Conservation (phyloP, 768 basidiomycete species). For the Kwoniella sp. region DNA sequence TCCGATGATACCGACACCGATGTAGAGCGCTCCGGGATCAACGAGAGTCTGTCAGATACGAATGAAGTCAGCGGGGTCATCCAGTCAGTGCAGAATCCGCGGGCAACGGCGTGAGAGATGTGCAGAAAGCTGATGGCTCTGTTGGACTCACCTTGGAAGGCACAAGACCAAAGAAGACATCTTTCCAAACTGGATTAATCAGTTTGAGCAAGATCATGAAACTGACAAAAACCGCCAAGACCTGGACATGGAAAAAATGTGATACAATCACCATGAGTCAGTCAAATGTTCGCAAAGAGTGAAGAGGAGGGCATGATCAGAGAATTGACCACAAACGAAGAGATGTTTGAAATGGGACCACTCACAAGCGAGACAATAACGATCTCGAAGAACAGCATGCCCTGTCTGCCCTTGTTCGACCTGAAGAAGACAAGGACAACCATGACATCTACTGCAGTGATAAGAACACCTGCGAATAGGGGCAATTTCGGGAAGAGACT, state of each 20-base stretch:
- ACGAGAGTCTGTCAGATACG: slow-evolving; percentile 40
- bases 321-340: no score
- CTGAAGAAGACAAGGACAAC: slow-evolving; percentile 56
- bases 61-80: background rate
- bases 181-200: slow-evolving; percentile 70
- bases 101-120: no score
- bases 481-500: slow-evolving; percentile 56
- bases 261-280: no score
- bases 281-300: no score
- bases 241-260: slow-evolving; percentile 33
- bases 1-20: slow-evolving; percentile 53
- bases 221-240: slow-evolving; percentile 71
- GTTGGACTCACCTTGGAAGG: slow-evolving; percentile 65
- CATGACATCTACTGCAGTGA: slow-evolving; percentile 55
- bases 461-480: slow-evolving; percentile 55
- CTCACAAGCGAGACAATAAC: slow-evolving; percentile 53
- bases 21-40: slow-evolving; percentile 55
- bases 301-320: no score
- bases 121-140: no score
- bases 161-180: slow-evolving; percentile 73
- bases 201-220: slow-evolving; percentile 75
- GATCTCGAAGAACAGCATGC: slow-evolving; percentile 56
- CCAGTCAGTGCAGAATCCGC: no score
- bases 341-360: no score
- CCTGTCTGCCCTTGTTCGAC: slow-evolving; percentile 47